A percentile compares a stretch with the other conserved stretches of the same genome.
Conservation (phyloP, 2,329 filamentous ascomycete species). For the Ascosphaera apis region DNA sequence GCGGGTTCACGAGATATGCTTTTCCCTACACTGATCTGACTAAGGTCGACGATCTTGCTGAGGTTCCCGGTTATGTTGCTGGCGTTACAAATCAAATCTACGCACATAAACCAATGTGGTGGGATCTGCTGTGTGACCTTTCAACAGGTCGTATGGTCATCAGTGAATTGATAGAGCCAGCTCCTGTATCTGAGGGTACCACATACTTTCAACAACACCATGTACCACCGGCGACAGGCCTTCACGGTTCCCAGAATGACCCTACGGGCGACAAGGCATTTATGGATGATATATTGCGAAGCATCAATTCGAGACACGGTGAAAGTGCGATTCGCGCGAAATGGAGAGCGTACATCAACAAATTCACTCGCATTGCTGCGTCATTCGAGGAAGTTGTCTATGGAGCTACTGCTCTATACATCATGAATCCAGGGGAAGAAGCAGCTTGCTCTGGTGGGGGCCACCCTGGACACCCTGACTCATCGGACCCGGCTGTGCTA, state of each 20-base stretch:
- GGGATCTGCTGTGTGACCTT: conserved; percentile 88
- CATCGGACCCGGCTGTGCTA: conserved; percentile 27
- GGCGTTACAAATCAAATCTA: conserved; percentile 96
- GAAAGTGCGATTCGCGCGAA: conserved; percentile 78
- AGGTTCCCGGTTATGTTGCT: conserved; percentile 91
- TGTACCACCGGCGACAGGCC: conserved; percentile 8
- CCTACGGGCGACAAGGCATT: conserved; percentile 72
- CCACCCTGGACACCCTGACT: conserved; percentile 10
- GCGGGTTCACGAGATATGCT: conserved; percentile 84
- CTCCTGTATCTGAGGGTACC: conserved; percentile 62
- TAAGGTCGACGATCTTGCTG: conserved; percentile 88
- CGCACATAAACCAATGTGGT: conserved; percentile 88
- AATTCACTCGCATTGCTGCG: conserved; percentile 77
- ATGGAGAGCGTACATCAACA: conserved; percentile 84
- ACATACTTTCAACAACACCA: conserved; percentile 64
- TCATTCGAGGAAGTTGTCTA: conserved; percentile 93
- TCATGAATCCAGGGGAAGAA: conserved; percentile 50
- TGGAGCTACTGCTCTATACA: conserved; percentile 65
- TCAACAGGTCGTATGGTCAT: conserved; percentile 87
- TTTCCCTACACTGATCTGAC: conserved; percentile 97
- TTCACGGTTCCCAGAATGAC: conserved; percentile 26
- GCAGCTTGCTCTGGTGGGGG: conserved; percentile 28
- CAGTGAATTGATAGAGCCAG: conserved; percentile 62
- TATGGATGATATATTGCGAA: conserved; percentile 64
- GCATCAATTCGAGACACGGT: conserved; percentile 66